Percentiles rank a stretch among this genome's conserved stretches.
phyloP scores from a whole-genome alignment of 2,329 filamentous ascomycete genomes.

The Aspergillus novoparasiticus region DNA sequence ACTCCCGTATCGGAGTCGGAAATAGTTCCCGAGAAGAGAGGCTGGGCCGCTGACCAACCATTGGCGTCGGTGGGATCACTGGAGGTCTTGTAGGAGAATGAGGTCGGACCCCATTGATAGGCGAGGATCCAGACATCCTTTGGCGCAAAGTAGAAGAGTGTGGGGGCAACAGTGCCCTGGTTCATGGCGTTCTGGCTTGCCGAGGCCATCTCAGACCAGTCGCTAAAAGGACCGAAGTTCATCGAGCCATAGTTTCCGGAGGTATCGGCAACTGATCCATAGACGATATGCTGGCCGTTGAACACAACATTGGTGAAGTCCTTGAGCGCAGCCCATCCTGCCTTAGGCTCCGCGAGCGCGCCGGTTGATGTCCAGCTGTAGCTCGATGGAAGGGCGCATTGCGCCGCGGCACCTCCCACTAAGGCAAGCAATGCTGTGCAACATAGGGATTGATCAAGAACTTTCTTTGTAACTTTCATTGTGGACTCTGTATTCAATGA shows the following conservation, averaged over 20 bases:
- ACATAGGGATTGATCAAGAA: background rate
- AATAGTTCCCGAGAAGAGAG: conserved; percentile 61
- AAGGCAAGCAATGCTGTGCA: background rate
- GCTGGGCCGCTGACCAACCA: conserved; percentile 57
- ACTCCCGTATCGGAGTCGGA: conserved; percentile 52
- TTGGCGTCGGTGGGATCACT: conserved; percentile 60
- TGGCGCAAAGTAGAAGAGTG: conserved; percentile 64
- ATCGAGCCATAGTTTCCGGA: conserved; percentile 58
- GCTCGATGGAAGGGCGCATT: conserved; percentile 56
- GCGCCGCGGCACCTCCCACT: conserved; percentile 2
- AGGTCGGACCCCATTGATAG: conserved; percentile 64
- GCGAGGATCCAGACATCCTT: conserved; percentile 66
- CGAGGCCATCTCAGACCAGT: conserved; percentile 56
- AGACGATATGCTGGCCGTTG: conserved; percentile 64
- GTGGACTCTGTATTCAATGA: background rate
- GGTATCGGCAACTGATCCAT: conserved; percentile 54
- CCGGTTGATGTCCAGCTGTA: conserved; percentile 61
- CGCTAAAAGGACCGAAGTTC: conserved; percentile 57
- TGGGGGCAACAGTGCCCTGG: conserved; percentile 57
- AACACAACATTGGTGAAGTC: conserved; percentile 62
- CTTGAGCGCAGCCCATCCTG: conserved; percentile 61
- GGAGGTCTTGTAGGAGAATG: conserved; percentile 64
- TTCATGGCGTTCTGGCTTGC: conserved; percentile 58
- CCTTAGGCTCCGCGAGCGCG: conserved; percentile 54
- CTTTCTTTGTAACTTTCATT: background rate